Conservation (phyloP, 176 grass and related monocot genomes). For the Alopecurus myosuroides region DNA sequence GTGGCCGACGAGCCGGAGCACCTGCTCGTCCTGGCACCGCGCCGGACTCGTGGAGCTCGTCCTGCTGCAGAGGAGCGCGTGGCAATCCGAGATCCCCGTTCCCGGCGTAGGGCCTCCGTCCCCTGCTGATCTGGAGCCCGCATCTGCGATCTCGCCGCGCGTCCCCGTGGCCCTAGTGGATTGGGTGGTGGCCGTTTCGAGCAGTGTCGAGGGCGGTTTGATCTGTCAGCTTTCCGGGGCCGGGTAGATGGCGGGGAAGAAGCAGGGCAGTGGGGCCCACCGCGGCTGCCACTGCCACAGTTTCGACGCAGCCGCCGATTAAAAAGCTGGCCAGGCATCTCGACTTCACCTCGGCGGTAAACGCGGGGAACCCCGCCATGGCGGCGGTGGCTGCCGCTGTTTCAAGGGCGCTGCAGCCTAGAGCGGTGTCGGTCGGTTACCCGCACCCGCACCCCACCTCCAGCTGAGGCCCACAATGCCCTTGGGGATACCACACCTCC, state of each 20-base stretch:
- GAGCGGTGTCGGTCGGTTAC: constrained; percentile 24
- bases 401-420: constrained; percentile 48
- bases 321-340: constrained; percentile 87
- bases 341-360: constrained; percentile 67
- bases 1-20: no score
- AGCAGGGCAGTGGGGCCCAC: constrained; percentile 49
- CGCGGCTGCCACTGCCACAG: constrained; percentile 27
- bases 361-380: constrained; percentile 56
- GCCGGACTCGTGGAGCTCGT: no score
- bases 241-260: constrained; percentile 47
- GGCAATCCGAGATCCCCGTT: not conserved
- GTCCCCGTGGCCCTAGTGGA: not conserved
- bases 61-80: no score
- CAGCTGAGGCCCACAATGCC: no score
- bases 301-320: constrained; percentile 42
- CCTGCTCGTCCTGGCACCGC: no score
- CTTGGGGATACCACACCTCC: no score
- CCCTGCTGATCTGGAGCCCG: constrained; percentile 12
- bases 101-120: constrained; percentile 16
- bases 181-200: constrained; percentile 37
- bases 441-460: constrained; percentile 30
- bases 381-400: constrained; percentile 43
- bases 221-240: constrained; percentile 27
- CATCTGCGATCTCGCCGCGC: constrained; percentile 24
- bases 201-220: constrained; percentile 10